Conservation (phyloP, 1,139 yeast genomes). For the Scheffersomyces quercinus region DNA sequence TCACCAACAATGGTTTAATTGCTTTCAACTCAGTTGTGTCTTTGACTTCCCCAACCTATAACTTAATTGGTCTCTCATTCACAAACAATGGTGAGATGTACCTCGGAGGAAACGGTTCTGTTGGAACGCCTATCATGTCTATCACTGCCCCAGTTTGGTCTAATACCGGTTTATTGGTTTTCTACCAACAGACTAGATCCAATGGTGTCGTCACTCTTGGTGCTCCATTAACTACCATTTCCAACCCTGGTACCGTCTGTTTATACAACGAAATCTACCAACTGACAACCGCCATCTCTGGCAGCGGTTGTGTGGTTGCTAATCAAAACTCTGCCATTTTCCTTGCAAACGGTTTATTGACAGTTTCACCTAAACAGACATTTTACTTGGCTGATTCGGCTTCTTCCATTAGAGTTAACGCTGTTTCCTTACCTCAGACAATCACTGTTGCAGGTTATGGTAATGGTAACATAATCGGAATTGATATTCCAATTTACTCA, state of each 20-base stretch:
- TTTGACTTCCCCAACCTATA: conserved; percentile 8
- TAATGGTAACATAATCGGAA: conserved; percentile 27
- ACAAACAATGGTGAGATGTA: conserved; percentile 12
- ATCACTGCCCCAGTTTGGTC: conserved; percentile 22
- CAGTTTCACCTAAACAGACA: conserved; percentile 19
- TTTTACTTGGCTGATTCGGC: conserved; percentile 20
- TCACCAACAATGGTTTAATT: conserved; percentile 11
- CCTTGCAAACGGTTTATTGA: conserved; percentile 16
- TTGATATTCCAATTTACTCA: conserved; percentile 16
- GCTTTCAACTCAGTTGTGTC: conserved; percentile 11
- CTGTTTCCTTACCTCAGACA: conserved; percentile 18
- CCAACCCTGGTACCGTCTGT: conserved; percentile 33
- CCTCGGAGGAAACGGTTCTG: conserved; percentile 10
- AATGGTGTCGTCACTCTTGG: conserved; percentile 24
- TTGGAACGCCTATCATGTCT: conserved; percentile 11
- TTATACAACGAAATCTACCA: conserved; percentile 22
- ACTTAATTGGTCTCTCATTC: conserved; percentile 10
- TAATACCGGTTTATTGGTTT: conserved; percentile 28
- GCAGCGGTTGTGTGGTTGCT: conserved; percentile 31
- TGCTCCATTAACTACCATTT: conserved; percentile 15
- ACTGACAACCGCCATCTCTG: conserved; percentile 26
- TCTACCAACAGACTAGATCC: conserved; percentile 21
- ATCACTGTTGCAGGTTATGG: conserved; percentile 34
- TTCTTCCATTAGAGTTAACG: conserved; percentile 22
- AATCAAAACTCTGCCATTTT: conserved; percentile 21